Base-by-base conservation (phyloP, 768 basidiomycete genomes). In the Hygrophorus pudorinus region DNA sequence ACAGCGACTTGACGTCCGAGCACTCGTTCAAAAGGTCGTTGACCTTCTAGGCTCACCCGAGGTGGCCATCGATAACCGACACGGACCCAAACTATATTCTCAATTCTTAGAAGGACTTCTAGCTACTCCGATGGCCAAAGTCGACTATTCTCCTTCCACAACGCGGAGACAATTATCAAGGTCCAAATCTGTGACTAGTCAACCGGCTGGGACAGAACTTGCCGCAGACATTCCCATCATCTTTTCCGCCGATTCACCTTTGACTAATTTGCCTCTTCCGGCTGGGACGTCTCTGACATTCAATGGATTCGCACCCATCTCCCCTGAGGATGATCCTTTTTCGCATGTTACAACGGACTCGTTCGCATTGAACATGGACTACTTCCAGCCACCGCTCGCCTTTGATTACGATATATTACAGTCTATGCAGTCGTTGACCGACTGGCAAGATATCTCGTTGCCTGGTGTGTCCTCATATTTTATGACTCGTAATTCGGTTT, bases 61-160 rank as follows among this genome's bases (percentile, higher is more conserved):
- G 44, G 75, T 90, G 13, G 79, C 80, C 14, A 72, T 90, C 47
- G 88, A 91, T 60, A 81, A 85, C 20, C 78, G 79, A 13, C 86
- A 90, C 55, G 84, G 82, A 0, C 87, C 86, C 1, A 82, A 78
- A 56, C 65, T 89, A 4, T 89, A 87, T 58, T 76, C 87, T 0
- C 79, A 76, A 38, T 90, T 90, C 72, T 68, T 91, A 37, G 74
- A 75, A 35, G 77, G 79, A 29, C 69, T 90, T 4, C 70, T 90
- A 6, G 74, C 74, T 12, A 73, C 72, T n/a, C 76, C 76, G 14
- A 71, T 65, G 58, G 67, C 70, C 8, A 63, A 63, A 18, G 56
- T 51, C 14, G 52, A 56, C 42, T 38, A 18, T 28, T 39, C 44
- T n/a, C 43, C 7, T n/a, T 50, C 18, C 39, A 44, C 12, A 40